phyloP scores from a whole-genome alignment of 768 basidiomycete species.

The Floccularia luteovirens region DNA sequence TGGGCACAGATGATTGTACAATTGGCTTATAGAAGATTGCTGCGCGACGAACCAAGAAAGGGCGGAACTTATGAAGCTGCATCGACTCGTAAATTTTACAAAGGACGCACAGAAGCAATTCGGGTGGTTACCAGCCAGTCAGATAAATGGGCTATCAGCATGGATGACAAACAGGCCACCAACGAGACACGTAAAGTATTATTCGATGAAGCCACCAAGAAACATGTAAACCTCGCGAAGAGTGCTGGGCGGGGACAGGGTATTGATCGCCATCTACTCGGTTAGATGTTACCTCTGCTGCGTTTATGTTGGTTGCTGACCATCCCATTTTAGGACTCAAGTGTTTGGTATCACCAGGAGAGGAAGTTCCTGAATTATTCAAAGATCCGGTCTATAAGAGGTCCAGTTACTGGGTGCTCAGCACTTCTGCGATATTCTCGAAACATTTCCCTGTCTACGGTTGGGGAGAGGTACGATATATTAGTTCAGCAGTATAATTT shows the following conservation, averaged over 20 bases:
- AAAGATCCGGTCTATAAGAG: slow-evolving; percentile 66
- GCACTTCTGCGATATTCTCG: slow-evolving; percentile 86
- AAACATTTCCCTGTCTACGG: slow-evolving; percentile 81
- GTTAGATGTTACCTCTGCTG: slow-evolving; percentile 26
- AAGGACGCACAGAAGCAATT: slow-evolving; percentile 93
- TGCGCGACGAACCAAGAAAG: slow-evolving; percentile 40
- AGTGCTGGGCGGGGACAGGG: slow-evolving; percentile 63
- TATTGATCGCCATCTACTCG: slow-evolving; percentile 84
- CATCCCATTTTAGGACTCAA: slow-evolving; percentile 49
- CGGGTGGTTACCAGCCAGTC: slow-evolving; percentile 73
- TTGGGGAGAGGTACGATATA: slow-evolving; percentile 72
- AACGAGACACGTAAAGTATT: slow-evolving; percentile 38
- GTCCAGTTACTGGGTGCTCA: slow-evolving; percentile 79
- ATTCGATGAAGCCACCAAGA: slow-evolving; percentile 54
- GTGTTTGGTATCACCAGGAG: slow-evolving; percentile 53
- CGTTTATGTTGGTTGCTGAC: background rate
- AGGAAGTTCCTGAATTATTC: slow-evolving; percentile 64
- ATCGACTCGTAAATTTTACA: slow-evolving; percentile 79
- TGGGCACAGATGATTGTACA: slow-evolving; percentile 94
- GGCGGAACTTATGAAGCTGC: slow-evolving; percentile 95
- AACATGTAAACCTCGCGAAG: slow-evolving; percentile 60
- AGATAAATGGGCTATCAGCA: slow-evolving; percentile 69
- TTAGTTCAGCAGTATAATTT: background rate
- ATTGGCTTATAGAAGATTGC: slow-evolving; percentile 74
- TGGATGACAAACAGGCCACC: slow-evolving; percentile 45